Conservation (phyloP, 169 alveolate genomes). For the Babesia divergens region DNA sequence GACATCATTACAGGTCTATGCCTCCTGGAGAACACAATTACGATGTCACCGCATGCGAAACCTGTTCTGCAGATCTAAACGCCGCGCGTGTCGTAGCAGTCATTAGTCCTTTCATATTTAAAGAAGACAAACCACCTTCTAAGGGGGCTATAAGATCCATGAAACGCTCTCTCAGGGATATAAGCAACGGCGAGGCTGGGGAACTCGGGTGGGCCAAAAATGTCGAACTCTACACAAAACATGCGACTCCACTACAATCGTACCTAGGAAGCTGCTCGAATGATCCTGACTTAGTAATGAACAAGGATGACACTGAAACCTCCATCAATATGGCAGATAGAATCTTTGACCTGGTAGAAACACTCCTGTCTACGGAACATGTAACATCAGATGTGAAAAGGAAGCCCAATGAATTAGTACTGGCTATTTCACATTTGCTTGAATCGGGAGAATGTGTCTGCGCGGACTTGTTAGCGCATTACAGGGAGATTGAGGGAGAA, state of each 20-base stretch:
- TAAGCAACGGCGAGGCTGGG: neutral
- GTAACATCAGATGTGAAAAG: neutral
- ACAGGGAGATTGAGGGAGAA: neutral
- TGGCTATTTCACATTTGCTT: neutral
- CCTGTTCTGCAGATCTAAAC: neutral
- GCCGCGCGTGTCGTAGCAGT: conserved; percentile 7
- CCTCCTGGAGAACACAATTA: neutral
- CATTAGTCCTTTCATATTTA: conserved; percentile 13
- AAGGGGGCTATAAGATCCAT: conserved; percentile 2
- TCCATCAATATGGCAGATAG: neutral
- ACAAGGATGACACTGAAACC: too few relatives aligned
- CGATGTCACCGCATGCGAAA: neutral
- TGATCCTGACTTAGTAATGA: too few relatives aligned
- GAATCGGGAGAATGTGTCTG: neutral
- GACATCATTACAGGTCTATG: too few relatives aligned
- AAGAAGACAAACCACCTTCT: neutral
- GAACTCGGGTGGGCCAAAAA: neutral
- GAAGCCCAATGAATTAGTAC: neutral
- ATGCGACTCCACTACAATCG: conserved; percentile 1
- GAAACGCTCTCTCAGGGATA: neutral
- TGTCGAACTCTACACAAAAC: conserved; percentile 9
- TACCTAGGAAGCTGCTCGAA: neutral
- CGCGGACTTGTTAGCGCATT: neutral
- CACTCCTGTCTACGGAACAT: neutral
- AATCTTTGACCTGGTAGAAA: conserved; percentile 9